Evolutionary conservation across 805 yeast genomes (phyloP), one percentile per base, ranked within the genome.

Genomic region (Pichia eremophila): DNA sequence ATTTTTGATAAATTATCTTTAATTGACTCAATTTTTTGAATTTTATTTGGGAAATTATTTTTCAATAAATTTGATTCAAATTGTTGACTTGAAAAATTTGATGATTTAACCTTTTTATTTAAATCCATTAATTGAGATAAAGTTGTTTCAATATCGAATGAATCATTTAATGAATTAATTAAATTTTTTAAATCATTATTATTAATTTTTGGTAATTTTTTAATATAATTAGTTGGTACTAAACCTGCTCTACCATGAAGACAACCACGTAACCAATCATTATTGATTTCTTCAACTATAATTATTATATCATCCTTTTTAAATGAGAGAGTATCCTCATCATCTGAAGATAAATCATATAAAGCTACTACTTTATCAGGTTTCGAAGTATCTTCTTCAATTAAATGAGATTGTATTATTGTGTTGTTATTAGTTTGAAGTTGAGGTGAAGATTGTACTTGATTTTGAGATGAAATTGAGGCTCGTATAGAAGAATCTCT

Each of bases 251-350:
- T 75, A 1, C 96, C 96, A 46, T 77, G 73, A 45, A 91, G 66
- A 7, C 91, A 78, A 15, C 99, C 99, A 54, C 87, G 75, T 83
- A 96, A 86, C 99, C 99, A 91, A 60, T 91, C 98, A 52, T 86
- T 74, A 62, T 89, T 90, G 7, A 85, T 95, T 15, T 83, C 74
- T 57, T 90, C 98, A 35, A 90, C 71, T 1, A 93, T 95, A 1
- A 83, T 82, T 43, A 91, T 90, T 14, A 87, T 71, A 60, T 91
- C 98, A 39, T 96, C 97, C 57, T 81, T 81, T 44, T 80, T 72
- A 66, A 93, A 91, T 2, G 95, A 81, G 40, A 91, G 72, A 54
- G 93, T 97, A 51, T 90, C 96, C 3, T 83, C 83, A 58, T 89
- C 97, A 40, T 77, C 72, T 2, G 95, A 78, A 5, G 75, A 69